Conservation (phyloP, 805 yeast genomes). For the Ogataea neopini region DNA sequence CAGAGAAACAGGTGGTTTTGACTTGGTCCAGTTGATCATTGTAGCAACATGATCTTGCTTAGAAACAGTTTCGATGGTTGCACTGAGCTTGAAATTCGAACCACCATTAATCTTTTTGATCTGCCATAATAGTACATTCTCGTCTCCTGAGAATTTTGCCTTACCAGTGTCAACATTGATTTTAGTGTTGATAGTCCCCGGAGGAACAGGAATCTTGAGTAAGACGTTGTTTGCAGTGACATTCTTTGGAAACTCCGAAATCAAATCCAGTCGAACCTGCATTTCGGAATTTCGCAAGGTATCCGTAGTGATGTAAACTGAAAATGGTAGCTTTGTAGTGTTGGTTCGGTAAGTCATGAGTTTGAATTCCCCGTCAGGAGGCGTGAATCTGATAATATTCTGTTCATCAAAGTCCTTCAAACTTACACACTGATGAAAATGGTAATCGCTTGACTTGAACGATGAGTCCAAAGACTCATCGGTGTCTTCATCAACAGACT, state of each 20-base stretch:
- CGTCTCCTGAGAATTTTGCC: constrained; percentile 66
- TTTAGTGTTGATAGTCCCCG: constrained; percentile 51
- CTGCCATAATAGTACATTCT: constrained; percentile 66
- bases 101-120: constrained; percentile 68
- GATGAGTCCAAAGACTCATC: constrained; percentile 6
- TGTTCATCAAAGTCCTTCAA: constrained; percentile 66
- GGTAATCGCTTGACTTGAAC: constrained; percentile 62
- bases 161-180: constrained; percentile 57
- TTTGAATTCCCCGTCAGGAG: constrained; percentile 88
- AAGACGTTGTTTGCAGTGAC: constrained; percentile 63
- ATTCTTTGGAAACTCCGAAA: constrained; percentile 60
- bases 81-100: constrained; percentile 53
- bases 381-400: constrained; percentile 67
- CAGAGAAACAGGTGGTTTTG: constrained; percentile 74
- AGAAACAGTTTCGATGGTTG: constrained; percentile 48
- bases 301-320: constrained; percentile 55
- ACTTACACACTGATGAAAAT: constrained; percentile 85
- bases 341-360: constrained; percentile 71
- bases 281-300: constrained; percentile 45
- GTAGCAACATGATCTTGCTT: constrained; percentile 23
- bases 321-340: constrained; percentile 69
- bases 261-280: constrained; percentile 60
- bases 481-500: constrained; percentile 37
- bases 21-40: constrained; percentile 57
- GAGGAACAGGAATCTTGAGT: constrained; percentile 70